Conservation (phyloP, 495 filamentous ascomycete species). For the Sphaerosporella brunnea region DNA sequence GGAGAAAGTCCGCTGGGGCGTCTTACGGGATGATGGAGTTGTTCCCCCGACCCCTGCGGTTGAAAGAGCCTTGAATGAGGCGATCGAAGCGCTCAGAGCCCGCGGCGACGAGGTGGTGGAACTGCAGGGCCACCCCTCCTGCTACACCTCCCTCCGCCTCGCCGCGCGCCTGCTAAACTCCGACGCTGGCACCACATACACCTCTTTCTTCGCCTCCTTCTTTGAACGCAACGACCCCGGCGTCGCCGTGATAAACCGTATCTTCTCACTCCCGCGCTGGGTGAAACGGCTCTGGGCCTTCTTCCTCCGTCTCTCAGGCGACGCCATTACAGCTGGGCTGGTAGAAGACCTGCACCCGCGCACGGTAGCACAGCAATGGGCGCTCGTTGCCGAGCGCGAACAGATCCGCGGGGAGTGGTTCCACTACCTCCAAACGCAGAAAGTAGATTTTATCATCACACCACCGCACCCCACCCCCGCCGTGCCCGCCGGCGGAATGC, state of each 20-base stretch:
- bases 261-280: slow-evolving; percentile 55
- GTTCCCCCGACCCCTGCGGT: slow-evolving; percentile 80
- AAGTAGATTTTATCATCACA: slow-evolving; percentile 63
- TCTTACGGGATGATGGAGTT: slow-evolving; percentile 69
- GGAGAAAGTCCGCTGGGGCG: slow-evolving; percentile 39
- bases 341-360: slow-evolving; percentile 53
- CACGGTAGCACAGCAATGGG: slow-evolving; percentile 61
- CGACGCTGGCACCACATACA: slow-evolving; percentile 72
- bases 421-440: slow-evolving; percentile 57
- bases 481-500: slow-evolving; percentile 74
- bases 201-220: slow-evolving; percentile 37
- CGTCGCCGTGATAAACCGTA: slow-evolving; percentile 49
- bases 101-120: slow-evolving; percentile 65
- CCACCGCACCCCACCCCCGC: slow-evolving; percentile 85
- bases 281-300: slow-evolving; percentile 75
- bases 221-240: slow-evolving; percentile 71
- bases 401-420: slow-evolving; percentile 58
- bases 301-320: slow-evolving; percentile 60
- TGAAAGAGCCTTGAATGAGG: slow-evolving; percentile 51
- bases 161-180: slow-evolving; percentile 72
- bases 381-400: slow-evolving; percentile 59
- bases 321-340: slow-evolving; percentile 60
- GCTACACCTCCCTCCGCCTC: slow-evolving; percentile 54
- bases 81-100: slow-evolving; percentile 45
- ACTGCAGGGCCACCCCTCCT: slow-evolving; percentile 32